phyloP scores from a whole-genome alignment of 2,329 filamentous ascomycete genomes.

The Laburnicola sp. region DNA sequence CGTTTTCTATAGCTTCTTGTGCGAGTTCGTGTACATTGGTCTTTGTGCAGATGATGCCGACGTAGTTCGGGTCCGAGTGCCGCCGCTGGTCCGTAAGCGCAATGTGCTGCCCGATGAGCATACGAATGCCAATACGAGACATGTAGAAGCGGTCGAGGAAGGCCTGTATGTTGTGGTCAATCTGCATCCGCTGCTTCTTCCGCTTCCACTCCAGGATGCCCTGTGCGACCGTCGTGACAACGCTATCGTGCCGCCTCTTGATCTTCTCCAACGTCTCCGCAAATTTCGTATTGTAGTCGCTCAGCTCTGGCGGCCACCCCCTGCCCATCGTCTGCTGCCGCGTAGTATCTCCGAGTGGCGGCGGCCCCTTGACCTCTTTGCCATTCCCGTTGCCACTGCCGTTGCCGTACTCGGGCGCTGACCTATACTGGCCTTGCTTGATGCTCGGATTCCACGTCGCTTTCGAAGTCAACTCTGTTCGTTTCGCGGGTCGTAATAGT shows the following conservation, averaged over 20 bases:
- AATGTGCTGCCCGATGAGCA: constrained; percentile 99
- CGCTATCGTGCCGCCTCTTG: constrained; percentile 93
- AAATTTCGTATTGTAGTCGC: constrained; percentile 92
- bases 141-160: constrained; percentile 99
- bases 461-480: constrained; percentile 65
- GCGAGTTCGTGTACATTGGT: constrained; percentile 95
- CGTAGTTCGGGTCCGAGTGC: constrained; percentile 87
- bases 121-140: constrained; percentile 97
- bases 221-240: constrained; percentile 97
- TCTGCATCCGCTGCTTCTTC: constrained; percentile 94
- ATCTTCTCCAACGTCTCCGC: constrained; percentile 87
- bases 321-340: constrained; percentile 81
- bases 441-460: constrained; percentile 90
- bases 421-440: constrained; percentile 76
- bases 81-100: constrained; percentile 92
- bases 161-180: constrained; percentile 94
- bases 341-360: constrained; percentile 75
- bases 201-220: constrained; percentile 98
- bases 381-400: constrained; percentile 53
- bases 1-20: constrained; percentile 96
- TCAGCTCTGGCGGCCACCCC: constrained; percentile 95
- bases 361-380: constrained; percentile 52
- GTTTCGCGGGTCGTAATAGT: constrained; percentile 69
- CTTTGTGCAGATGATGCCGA: constrained; percentile 98
- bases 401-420: constrained; percentile 54